phyloP scores from a whole-genome alignment of 2,329 filamentous ascomycete species.

The Zarea fungicola region DNA sequence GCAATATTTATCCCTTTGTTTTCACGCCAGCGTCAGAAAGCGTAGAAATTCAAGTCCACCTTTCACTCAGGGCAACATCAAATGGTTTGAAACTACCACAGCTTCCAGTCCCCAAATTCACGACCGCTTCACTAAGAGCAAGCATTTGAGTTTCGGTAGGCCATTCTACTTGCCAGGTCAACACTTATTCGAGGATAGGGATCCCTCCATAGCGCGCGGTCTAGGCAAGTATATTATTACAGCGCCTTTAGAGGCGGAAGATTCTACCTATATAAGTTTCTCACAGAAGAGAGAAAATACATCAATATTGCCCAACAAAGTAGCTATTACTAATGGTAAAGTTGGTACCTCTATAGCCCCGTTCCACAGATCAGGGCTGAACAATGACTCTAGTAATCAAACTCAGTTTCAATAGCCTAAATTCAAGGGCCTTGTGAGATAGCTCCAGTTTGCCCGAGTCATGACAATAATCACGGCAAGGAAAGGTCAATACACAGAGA shows the following conservation, averaged over 20 bases:
- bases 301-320: slow-evolving; percentile 1
- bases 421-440: too few species aligned
- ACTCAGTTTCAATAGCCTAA: too few species aligned
- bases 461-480: too few species aligned
- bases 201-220: background rate
- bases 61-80: too few species aligned
- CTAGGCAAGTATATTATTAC: slow-evolving; percentile 1
- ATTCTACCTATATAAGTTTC: background rate
- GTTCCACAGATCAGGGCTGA: background rate
- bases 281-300: slow-evolving; percentile 1
- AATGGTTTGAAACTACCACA: too few species aligned
- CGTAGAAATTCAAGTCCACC: too few species aligned
- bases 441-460: too few species aligned
- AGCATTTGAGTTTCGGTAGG: background rate
- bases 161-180: slow-evolving; percentile 5
- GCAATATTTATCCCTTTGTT: too few species aligned
- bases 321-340: background rate
- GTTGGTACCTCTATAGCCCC: background rate
- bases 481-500: too few species aligned
- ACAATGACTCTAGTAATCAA: too few species aligned
- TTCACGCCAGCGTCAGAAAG: too few species aligned
- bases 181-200: slow-evolving; percentile 3
- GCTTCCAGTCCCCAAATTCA: slow-evolving; percentile 2
- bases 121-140: background rate
- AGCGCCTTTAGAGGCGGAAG: background rate